phyloP scores from a whole-genome alignment of 2,329 filamentous ascomycete species.

The Aspergillus sp. region DNA sequence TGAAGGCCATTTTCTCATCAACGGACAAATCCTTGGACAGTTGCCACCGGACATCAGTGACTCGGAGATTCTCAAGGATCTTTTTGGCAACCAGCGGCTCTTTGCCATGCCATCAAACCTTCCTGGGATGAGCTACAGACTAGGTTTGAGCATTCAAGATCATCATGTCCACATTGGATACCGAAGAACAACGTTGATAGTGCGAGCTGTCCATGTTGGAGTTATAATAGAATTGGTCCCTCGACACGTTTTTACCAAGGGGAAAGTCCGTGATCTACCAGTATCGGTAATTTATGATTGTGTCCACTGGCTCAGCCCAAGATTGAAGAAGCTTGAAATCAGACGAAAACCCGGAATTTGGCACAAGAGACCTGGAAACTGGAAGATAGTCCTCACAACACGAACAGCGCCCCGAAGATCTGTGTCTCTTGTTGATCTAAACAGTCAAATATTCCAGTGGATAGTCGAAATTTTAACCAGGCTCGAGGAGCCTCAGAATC shows the following conservation, averaged over 20 bases:
- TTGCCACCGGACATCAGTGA: conserved; percentile 54
- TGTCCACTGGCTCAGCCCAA: conserved; percentile 46
- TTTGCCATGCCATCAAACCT: conserved; percentile 52
- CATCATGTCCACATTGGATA: conserved; percentile 58
- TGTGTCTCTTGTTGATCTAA: conserved; percentile 50
- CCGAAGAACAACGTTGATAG: conserved; percentile 39
- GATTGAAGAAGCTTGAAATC: conserved; percentile 51
- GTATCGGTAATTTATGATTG: conserved; percentile 51
- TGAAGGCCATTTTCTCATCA: conserved; percentile 50
- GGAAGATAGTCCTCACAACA: conserved; percentile 37
- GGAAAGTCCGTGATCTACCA: conserved; percentile 51
- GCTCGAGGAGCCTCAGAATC: conserved; percentile 48
- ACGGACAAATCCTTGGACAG: conserved; percentile 51
- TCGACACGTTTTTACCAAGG: conserved; percentile 21
- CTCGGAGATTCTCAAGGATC: conserved; percentile 42
- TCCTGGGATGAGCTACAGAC: conserved; percentile 54
- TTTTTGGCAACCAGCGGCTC: conserved; percentile 57
- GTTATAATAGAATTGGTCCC: conserved; percentile 37
- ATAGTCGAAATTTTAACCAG: conserved; percentile 48
- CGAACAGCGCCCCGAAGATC: conserved; percentile 27
- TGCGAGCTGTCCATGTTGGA: conserved; percentile 42
- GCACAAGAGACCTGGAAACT: conserved; percentile 36
- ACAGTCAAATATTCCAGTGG: conserved; percentile 39
- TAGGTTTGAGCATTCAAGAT: conserved; percentile 36
- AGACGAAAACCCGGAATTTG: conserved; percentile 47